Conservation (phyloP, 2,329 filamentous ascomycete genomes). For the Zymoseptoria tritici region DNA sequence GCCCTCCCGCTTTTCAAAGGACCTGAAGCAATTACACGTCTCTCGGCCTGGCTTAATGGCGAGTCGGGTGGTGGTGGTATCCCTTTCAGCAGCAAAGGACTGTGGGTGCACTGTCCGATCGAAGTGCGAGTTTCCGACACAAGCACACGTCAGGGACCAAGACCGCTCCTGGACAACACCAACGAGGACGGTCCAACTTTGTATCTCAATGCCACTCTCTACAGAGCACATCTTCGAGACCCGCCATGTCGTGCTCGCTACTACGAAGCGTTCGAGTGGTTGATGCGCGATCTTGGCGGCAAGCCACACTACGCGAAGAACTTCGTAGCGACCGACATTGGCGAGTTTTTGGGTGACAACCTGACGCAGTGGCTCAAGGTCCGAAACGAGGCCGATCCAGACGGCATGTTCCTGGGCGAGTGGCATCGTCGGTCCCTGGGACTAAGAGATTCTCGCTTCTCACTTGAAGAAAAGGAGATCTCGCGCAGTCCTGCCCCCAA, state of each 20-base stretch:
- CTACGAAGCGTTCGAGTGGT: constrained; percentile 83
- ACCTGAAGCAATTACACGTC: constrained; percentile 73
- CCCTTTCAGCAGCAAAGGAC: constrained; percentile 67
- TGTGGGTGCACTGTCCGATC: constrained; percentile 84
- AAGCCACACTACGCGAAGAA: constrained; percentile 93
- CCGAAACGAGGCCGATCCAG: constrained; percentile 63
- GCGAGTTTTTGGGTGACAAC: constrained; percentile 60
- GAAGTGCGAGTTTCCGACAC: constrained; percentile 84
- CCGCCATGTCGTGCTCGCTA: constrained; percentile 70
- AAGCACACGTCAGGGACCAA: constrained; percentile 38
- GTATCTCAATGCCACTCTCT: constrained; percentile 85
- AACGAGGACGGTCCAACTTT: constrained; percentile 61
- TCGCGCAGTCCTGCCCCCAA: constrained; percentile 30
- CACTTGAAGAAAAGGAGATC: constrained; percentile 40
- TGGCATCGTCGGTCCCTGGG: constrained; percentile 74
- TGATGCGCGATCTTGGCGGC: constrained; percentile 79
- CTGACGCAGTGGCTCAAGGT: constrained; percentile 61
- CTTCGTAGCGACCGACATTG: constrained; percentile 58
- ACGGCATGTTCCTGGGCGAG: constrained; percentile 81
- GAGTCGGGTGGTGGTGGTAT: constrained; percentile 64
- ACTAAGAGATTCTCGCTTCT: constrained; percentile 27
- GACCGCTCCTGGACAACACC: constrained; percentile 68
- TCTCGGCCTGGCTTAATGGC: constrained; percentile 78
- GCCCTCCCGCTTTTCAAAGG: constrained; percentile 79
- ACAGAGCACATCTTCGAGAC: constrained; percentile 70